phyloP scores from a whole-genome alignment of 163 green algal genomes.

The Chloroidium sp. region DNA sequence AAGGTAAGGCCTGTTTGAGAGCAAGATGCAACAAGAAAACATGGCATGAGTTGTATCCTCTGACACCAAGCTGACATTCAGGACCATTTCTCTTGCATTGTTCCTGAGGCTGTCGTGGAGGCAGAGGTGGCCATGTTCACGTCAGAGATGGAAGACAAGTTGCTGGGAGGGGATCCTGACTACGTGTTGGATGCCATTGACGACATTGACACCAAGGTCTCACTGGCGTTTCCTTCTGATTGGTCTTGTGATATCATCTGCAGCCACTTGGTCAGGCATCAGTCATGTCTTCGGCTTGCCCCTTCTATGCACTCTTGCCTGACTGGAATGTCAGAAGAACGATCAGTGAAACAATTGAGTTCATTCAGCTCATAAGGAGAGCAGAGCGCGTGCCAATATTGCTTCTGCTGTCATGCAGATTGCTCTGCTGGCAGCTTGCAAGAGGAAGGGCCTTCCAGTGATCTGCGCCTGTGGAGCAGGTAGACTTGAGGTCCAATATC shows the following conservation, averaged over 20 bases:
- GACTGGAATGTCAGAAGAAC: too few species aligned
- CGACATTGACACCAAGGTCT: conserved; percentile 96
- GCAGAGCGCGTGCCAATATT: too few species aligned
- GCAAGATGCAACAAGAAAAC: too few species aligned
- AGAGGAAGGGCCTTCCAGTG: conserved; percentile 60
- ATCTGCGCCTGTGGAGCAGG: conserved; percentile 69
- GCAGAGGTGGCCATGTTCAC: conserved; percentile 77
- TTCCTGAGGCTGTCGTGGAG: conserved; percentile 81
- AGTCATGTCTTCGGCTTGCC: too few species aligned
- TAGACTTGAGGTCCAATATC: not conserved
- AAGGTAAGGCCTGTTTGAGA: conserved; percentile 6
- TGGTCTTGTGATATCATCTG: not conserved
- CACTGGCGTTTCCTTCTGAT: not conserved
- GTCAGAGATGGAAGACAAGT: conserved; percentile 49
- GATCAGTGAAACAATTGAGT: too few species aligned
- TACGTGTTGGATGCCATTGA: conserved; percentile 97
- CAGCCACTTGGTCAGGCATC: too few species aligned
- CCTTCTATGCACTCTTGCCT: too few species aligned
- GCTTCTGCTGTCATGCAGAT: conserved; percentile 37
- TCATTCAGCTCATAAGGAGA: too few species aligned
- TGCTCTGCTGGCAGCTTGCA: conserved; percentile 77
- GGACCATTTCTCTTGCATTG: conserved; percentile 70
- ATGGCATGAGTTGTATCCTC: not conserved
- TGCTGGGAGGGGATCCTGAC: conserved; percentile 71
- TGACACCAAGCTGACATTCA: conserved; percentile 25